phyloP scores from a whole-genome alignment of 805 yeast genomes.

The Saturnispora ahearnii region DNA sequence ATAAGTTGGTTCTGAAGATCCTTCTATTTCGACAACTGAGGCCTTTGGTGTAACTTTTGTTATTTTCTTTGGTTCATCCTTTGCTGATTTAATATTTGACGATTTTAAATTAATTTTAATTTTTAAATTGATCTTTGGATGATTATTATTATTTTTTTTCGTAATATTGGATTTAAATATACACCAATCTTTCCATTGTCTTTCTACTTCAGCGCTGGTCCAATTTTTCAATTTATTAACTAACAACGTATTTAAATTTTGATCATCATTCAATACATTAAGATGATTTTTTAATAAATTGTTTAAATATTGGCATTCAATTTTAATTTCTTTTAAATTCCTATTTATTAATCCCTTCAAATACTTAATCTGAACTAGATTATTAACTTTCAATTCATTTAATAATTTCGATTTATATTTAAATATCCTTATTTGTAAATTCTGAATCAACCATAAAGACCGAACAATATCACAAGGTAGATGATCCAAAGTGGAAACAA shows the following conservation, averaged over 20 bases:
- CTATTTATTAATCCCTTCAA: constrained; percentile 7
- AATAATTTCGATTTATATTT: constrained; percentile 11
- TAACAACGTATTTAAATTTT: constrained; percentile 2
- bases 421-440: constrained; percentile 21
- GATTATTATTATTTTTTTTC: not conserved
- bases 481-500: constrained; percentile 31
- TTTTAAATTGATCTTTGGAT: not conserved
- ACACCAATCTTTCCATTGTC: constrained; percentile 19
- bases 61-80: not conserved
- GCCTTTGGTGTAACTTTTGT: not conserved
- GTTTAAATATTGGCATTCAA: constrained; percentile 21
- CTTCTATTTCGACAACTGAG: constrained; percentile 14
- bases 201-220: constrained; percentile 15
- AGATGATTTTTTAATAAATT: constrained; percentile 18
- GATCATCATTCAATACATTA: constrained; percentile 20
- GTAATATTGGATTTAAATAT: constrained; percentile 18
- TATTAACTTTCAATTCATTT: constrained; percentile 1
- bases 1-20: constrained; percentile 22
- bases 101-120: not conserved
- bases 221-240: constrained; percentile 9
- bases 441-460: constrained; percentile 30
- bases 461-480: constrained; percentile 32
- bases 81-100: not conserved
- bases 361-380: constrained; percentile 4
- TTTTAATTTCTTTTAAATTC: constrained; percentile 20